A percentile compares a stretch with the other conserved stretches of the same genome.
Evolutionary conservation across 495 filamentous ascomycete species (phyloP).

Genomic region (Trichoderma gamsii): DNA sequence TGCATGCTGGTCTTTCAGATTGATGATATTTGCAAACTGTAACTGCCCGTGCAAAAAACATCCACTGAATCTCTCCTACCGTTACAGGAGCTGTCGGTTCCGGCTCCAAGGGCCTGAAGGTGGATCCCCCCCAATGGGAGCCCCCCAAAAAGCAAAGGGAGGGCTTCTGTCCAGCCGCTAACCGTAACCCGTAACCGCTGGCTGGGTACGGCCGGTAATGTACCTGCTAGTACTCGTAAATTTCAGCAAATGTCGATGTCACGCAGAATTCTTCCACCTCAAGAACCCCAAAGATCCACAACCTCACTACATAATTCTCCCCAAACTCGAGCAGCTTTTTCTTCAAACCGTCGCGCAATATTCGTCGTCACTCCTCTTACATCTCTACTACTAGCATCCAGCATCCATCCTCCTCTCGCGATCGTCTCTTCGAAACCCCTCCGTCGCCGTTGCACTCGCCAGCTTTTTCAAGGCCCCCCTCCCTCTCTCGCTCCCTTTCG

Average conservation of each 20-base stretch:
- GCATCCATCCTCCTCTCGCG: background rate
- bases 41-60: background rate
- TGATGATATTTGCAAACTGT: background rate
- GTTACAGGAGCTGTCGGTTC: slow-evolving; percentile 4
- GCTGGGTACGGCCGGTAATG: slow-evolving; percentile 9
- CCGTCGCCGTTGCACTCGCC: background rate
- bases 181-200: slow-evolving; percentile 13
- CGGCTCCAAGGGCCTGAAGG: slow-evolving; percentile 8
- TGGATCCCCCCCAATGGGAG: slow-evolving; percentile 2
- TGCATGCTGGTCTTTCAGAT: too few relatives aligned
- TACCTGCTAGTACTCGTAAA: slow-evolving; percentile 11
- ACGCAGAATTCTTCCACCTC: slow-evolving; percentile 13
- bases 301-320: slow-evolving; percentile 12
- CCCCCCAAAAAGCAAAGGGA: slow-evolving; percentile 1
- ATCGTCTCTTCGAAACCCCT: slow-evolving; percentile 10
- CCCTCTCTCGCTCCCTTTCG: slow-evolving; percentile 1
- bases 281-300: slow-evolving; percentile 8
- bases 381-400: background rate
- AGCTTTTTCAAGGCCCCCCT: background rate
- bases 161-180: slow-evolving; percentile 12
- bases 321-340: background rate
- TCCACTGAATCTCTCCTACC: background rate
- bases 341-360: background rate
- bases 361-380: background rate
- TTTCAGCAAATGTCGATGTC: slow-evolving; percentile 11